Base-by-base conservation (phyloP, 1,139 yeast species). In the Zygosaccharomyces sapae region DNA sequence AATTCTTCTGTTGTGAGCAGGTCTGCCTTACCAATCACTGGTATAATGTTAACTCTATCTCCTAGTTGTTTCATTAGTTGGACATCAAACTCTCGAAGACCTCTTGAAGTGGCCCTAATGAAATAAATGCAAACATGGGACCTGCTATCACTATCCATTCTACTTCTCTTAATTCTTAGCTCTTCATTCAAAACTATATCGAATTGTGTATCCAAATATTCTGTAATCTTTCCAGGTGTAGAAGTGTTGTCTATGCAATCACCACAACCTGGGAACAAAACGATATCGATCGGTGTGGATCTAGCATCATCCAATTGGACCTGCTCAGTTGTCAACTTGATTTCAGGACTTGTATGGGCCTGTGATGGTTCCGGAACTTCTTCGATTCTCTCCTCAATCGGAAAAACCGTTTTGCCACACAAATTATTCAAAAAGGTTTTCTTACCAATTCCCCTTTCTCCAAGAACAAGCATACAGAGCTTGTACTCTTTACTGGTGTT, bases 101-200 rank as follows among this genome's bases (percentile, higher is more conserved):
- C 81, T 55, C 74, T 77, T 24, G 79, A 75, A 1, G 78, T 79
- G 16, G 86, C 79, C 47, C 76, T 73, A 37, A 83, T 68, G 55
- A 83, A 80, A 58, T 81, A 80, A 36, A 83, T 59, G 45, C 82
- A 77, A 19, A 74, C 83, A 63, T 83, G 89, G 38, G 83, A 77
- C 52, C 88, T 68, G 19, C 75, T 74, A 62, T 83, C 89, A 48
- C 70, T 72, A 48, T 71, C 70, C 46, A 71, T 70, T 9, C 81
- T 74, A 53, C 76, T 75, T 60, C 89, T 72, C 52, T 76, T 70
- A 41, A 83, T 79, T 55, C 81, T 75, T 38, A 76, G 67, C 59
- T 83, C 90, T 57, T 83, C 86, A 25, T 71, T 71, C 44, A 83
- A 70, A 31, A 79, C 75, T 18, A 61, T 56, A 51, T 80, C 79